Evolutionary conservation across 2,329 filamentous ascomycete genomes (phyloP), one percentile per base, ranked within the genome.

Genomic region (Periconia sp.): DNA sequence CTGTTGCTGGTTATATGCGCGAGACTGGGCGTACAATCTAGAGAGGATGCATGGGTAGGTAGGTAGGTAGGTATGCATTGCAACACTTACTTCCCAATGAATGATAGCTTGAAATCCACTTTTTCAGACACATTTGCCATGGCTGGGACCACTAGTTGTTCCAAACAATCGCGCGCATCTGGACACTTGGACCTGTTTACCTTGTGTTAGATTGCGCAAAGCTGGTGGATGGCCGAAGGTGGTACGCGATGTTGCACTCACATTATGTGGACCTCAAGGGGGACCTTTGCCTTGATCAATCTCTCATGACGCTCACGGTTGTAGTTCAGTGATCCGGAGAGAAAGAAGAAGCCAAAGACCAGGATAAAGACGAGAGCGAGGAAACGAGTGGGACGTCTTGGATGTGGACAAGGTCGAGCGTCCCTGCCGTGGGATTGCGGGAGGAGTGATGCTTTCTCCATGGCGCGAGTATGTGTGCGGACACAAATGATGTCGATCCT

Each of bases 201-300:
- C 23, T 27, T 8, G 23, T 5, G 8, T 27, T 27, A 27, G 23
- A 27, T 27, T 27, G 23, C 23, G 23, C 23, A 27, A 27, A 27
- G 23, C 23, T 46, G 6, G 47, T 18, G n/a, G 31, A 77, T 20
- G 14, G 47, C 35, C 31, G 23, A 31, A 23, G 18, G 37, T 18
- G 19, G 31, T 8, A 30, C 14, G 35, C n/a, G 10, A 2, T 56
- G 23, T 3, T 27, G 8, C 23, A 27, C 64, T 45, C 56, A 74
- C 88, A 97, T 99, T 64, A 97, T 94, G 73, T 97, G 93, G 52
- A 91, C 90, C 73, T 99, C 94, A 2, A 99, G 76, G 3, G 91
- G 89, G 5, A 97, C 88, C 53, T 71, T 77, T 17, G 47, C 54
- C 5, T 96, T 85, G 47, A 63, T 66, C 18, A 58, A 56, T 31